Evolutionary conservation across 192 early-diverging fungal genomes (phyloP), one percentile per base, ranked within the genome.

Genomic region (Coemansia sp.): DNA sequence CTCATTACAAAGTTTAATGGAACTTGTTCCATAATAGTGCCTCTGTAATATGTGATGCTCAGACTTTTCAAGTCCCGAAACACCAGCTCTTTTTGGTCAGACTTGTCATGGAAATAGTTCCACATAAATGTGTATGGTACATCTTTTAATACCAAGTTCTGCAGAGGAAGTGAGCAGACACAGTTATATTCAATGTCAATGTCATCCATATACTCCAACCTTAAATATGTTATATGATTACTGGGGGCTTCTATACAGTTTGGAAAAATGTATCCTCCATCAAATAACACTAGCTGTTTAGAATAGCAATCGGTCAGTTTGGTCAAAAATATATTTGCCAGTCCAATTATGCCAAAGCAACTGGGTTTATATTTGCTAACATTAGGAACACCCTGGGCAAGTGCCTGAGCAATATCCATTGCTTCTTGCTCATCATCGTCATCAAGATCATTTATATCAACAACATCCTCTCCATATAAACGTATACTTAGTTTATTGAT

Each of bases 201-300:
- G 1, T 17, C 6, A 4, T 35, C 2, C 4, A 38, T 16, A 38
- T 8, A 7, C 3, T 22, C 9, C 8, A 57, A 8, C 0, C 11
- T 19, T 14, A 57, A 19, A 21, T 38, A 57, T 37, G 55, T 57
- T 2, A 57, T n/a, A 9, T 57, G 55, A 21, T 31, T 57, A 9
- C n/a, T 21, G 0, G 55, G 31, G 3, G 8, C 3, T 4, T 37
- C 3, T 11, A n/a, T 19, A 38, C 3, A 39, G 29, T 22, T 57
- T 9, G 55, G 55, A 6, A 57, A 37, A 19, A 57, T 37, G 31
- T 6, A 37, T 6, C 6, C 19, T 37, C 55, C 55, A 57, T 57
- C 6, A 19, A 21, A 57, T 2, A 2, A 21, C 6, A 11, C n/a
- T 2, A 57, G 29, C 4, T 57, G 55, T 7, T 3, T 2, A 16